A percentile compares a stretch with the other conserved stretches of the same genome.
phyloP scores from a whole-genome alignment of 2,329 filamentous ascomycete genomes.

The Apiospora arundinis region DNA sequence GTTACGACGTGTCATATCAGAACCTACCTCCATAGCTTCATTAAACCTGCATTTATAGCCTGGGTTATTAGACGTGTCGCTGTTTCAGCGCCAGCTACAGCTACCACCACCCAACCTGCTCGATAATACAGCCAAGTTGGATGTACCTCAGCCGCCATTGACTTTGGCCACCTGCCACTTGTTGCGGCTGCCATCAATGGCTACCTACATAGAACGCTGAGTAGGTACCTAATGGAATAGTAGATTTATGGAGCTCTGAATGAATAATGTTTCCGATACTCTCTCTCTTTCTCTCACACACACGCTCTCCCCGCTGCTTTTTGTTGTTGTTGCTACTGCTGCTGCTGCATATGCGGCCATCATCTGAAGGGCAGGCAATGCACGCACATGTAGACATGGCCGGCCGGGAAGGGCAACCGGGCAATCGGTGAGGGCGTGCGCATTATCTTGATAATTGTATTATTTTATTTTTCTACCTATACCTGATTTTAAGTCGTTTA shows the following conservation, averaged over 20 bases:
- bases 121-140: not conserved
- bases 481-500: not conserved
- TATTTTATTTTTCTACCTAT: too few relatives aligned
- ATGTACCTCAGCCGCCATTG: slow-evolving; percentile 14
- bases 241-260: not conserved
- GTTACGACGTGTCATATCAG: slow-evolving; percentile 16
- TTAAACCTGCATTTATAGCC: slow-evolving; percentile 20
- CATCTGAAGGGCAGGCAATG: not conserved
- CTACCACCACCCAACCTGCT: slow-evolving; percentile 1
- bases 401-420: slow-evolving; percentile 1
- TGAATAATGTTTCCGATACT: too few relatives aligned
- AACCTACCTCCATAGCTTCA: not conserved
- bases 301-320: too few relatives aligned
- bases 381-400: too few relatives aligned
- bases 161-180: slow-evolving; percentile 2
- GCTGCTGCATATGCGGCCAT: not conserved
- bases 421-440: slow-evolving; percentile 1
- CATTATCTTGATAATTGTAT: too few relatives aligned
- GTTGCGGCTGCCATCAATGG: not conserved
- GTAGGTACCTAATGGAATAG: not conserved
- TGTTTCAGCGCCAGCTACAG: slow-evolving; percentile 14
- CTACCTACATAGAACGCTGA: not conserved
- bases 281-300: too few relatives aligned
- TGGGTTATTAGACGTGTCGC: slow-evolving; percentile 15
- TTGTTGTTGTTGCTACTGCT: not conserved